Evolutionary conservation across 352 stramenopile species (phyloP), one percentile per base, ranked within the genome.

Genomic region (Pythium aquatile): DNA sequence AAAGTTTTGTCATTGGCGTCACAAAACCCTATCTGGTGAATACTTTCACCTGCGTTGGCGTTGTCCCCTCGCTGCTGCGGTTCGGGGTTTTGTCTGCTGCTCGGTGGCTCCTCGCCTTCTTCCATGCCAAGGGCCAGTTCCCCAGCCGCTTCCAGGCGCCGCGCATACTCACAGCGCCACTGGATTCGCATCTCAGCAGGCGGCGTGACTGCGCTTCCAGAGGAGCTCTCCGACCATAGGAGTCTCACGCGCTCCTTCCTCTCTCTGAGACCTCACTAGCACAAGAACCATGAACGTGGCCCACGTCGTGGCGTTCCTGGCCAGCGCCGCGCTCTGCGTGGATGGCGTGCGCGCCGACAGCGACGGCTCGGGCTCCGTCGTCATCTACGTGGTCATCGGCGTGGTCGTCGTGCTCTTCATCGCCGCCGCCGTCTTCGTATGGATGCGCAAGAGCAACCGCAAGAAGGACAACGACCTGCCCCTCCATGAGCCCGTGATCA

Each of bases 321-420:
- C 53, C 37, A 42, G 53, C 30, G 52, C 47, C 37, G 28, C 59
- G 39, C 51, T 66, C 7, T 52, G 51, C 52, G 51, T 66, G 39
- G 60, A 56, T 52, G 29, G 54, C 54, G 55, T 52, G 33, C 53
- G 61, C 32, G 60, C 52, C 52, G 60, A 66, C 39, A 56, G 52
- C 51, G 32, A 58, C 54, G 47, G 63, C 44, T 66, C 67, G 37
- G 75, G 71, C 20, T 79, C 76, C 6, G 79, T 67, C 35, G 70
- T 87, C 67, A 73, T 88, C 57, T 86, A 81, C 68, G 76, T 88
- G 54, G 78, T 85, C 42, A 69, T 87, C 26, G 76, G 73, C 28
- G 70, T 88, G 9, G 69, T 86, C 35, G 68, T 79, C 24, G 47
- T 80, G 46, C 76, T 90, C 24, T 77, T 87, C 48, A 55, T 83